Base-by-base conservation (phyloP, 2,329 filamentous ascomycete genomes). In the Xylaria sp. region DNA sequence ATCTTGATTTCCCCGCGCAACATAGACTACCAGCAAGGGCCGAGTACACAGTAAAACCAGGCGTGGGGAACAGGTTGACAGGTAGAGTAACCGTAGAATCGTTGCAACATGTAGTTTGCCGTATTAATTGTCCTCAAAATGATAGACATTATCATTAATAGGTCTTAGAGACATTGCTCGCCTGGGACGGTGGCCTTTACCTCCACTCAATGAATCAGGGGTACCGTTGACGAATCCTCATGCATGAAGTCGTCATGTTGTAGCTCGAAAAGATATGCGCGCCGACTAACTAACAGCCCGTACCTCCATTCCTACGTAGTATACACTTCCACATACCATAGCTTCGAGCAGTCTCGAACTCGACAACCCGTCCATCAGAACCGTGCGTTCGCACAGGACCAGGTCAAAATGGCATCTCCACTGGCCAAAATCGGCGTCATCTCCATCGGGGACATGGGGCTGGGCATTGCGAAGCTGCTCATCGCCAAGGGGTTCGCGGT, bases 391-490 rank as follows among this genome's bases (percentile, higher is more conserved):
- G 13, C 4, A 39, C 19, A 40, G 4, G 19, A 38, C 21, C 2
- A 26, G 2, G 18, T 17, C 39, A 59, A 19, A n/a, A 69, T 70
- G 67, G 48, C 66, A 16, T 41, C 57, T 20, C 49, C 63, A 13
- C 21, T 62, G 17, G 64, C 70, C 26, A 76, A 72, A 54, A 69
- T 83, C 37, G 79, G 76, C 51, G 75, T 82, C 52, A 63, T 82
- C 58, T 83, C 80, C 37, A 74, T 82, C 50, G 80, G 80, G 7
- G 79, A 82, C 59, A 83, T 83, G 80, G 80, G 80, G 45, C 70
- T 74, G 52, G 79, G 79, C 39, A 77, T 83, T 39, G 79, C 79
- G 54, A 74, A 71, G 54, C 65, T 82, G 7, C 71, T 83, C 11
- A 66, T 76, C 19, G 75, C 77, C 20, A 70, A 77, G 41, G 78